These are phyloP conservation scores for Hymenoscyphus infarciens DNA, from an alignment of 2,329 filamentous ascomycete genomes.

Conservation along the genomic window DNA sequence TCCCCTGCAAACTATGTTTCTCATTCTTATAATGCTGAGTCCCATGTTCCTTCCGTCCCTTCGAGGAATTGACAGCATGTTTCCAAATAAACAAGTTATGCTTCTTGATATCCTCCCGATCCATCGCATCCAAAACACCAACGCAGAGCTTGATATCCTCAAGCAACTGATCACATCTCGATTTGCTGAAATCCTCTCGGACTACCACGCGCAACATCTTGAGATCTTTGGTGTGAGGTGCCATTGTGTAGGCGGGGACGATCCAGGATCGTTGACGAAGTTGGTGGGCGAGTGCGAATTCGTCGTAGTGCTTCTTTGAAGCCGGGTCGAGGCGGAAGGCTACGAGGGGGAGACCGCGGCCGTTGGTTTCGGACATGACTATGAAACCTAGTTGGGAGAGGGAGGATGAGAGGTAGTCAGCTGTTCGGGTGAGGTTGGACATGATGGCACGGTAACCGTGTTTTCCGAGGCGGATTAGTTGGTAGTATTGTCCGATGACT, in stretches of 20 bases:
- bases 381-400: slow-evolving; percentile 76
- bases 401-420: slow-evolving; percentile 77
- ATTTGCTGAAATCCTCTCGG: slow-evolving; percentile 84
- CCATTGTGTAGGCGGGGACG: slow-evolving; percentile 96
- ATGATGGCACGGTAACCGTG: slow-evolving; percentile 90
- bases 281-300: slow-evolving; percentile 79
- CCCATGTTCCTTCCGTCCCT: slow-evolving; percentile 28
- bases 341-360: slow-evolving; percentile 80
- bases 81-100: slow-evolving; percentile 63
- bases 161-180: slow-evolving; percentile 75
- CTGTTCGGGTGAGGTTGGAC: slow-evolving; percentile 84
- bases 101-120: slow-evolving; percentile 65
- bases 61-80: slow-evolving; percentile 43
- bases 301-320: slow-evolving; percentile 57
- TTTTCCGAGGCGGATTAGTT: slow-evolving; percentile 91
- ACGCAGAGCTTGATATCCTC: slow-evolving; percentile 75
- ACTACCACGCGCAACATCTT: slow-evolving; percentile 94
- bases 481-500: slow-evolving; percentile 96
- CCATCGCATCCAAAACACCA: slow-evolving; percentile 68
- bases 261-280: slow-evolving; percentile 87
- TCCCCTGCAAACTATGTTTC: slow-evolving; percentile 82
- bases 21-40: slow-evolving; percentile 53
- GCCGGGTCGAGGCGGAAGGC: slow-evolving; percentile 66
- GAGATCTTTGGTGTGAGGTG: slow-evolving; percentile 74
- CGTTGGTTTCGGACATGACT: slow-evolving; percentile 79